A percentile compares a stretch with the other conserved stretches of the same genome.
Conservation (phyloP, 139 green algal species). For the Chlamydomonas sphaeroides region DNA sequence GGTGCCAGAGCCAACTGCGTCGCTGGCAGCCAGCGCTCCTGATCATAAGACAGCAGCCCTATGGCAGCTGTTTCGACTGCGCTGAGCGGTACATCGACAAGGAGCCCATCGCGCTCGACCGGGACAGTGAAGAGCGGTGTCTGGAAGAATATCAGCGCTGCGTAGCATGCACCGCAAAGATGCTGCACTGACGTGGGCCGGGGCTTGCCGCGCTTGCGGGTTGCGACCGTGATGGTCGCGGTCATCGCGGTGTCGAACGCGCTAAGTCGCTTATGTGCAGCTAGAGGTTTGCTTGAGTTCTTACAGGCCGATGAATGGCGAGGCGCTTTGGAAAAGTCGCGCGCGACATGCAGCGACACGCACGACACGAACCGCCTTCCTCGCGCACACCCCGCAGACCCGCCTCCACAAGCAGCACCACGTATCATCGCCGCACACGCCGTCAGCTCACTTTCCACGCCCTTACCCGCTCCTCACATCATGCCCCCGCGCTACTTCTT, state of each 20-base stretch:
- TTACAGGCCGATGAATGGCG: too few relatives aligned
- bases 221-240: too few relatives aligned
- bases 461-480: too few relatives aligned
- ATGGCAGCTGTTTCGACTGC: constrained; percentile 8
- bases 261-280: too few relatives aligned
- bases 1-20: not conserved
- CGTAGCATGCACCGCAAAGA: constrained; percentile 6
- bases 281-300: too few relatives aligned
- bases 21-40: not conserved
- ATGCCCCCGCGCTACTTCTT: not conserved
- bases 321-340: too few relatives aligned
- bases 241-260: too few relatives aligned
- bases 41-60: not conserved
- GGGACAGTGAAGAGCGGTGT: constrained; percentile 13
- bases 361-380: too few relatives aligned
- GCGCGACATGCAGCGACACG: too few relatives aligned
- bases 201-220: not conserved
- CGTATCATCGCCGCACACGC: too few relatives aligned
- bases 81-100: constrained; percentile 5
- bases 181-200: not conserved
- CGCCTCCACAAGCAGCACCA: too few relatives aligned
- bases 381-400: too few relatives aligned
- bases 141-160: constrained; percentile 11
- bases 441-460: not conserved
- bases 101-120: not conserved